Conservation (phyloP, 2,329 filamentous ascomycete species). For the Aspergillus sp. region DNA sequence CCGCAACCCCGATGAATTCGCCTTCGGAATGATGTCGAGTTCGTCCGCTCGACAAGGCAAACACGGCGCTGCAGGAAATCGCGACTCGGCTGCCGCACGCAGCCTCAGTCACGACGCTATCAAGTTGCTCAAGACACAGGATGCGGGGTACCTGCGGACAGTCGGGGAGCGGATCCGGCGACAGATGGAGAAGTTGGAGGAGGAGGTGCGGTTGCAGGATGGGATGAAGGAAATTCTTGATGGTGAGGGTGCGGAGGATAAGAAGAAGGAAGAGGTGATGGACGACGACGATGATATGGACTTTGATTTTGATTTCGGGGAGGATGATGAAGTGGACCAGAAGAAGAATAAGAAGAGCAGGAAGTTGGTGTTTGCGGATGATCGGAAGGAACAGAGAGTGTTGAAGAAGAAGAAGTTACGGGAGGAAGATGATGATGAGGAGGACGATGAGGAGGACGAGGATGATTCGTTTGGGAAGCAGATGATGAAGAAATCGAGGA, state of each 20-base stretch:
- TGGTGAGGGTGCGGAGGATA: constrained; percentile 22
- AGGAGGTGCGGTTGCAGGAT: constrained; percentile 46
- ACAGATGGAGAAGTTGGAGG: constrained; percentile 54
- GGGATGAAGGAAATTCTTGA: constrained; percentile 37
- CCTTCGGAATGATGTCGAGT: constrained; percentile 63
- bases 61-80: constrained; percentile 41
- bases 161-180: constrained; percentile 58
- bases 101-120: constrained; percentile 59
- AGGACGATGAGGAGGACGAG: constrained; percentile 30
- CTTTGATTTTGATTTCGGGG: constrained; percentile 25
- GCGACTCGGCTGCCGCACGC: constrained; percentile 44
- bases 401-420: constrained; percentile 25
- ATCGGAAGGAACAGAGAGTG: constrained; percentile 36
- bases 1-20: constrained; percentile 67
- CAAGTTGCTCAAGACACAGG: constrained; percentile 66
- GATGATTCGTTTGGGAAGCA: constrained; percentile 25
- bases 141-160: constrained; percentile 62
- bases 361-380: constrained; percentile 45
- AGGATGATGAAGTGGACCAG: constrained; percentile 21
- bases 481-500: constrained; percentile 43
- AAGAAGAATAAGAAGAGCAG: constrained; percentile 30
- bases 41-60: constrained; percentile 44
- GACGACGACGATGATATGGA: constrained; percentile 24
- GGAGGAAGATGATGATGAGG: constrained; percentile 25
- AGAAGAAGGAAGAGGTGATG: constrained; percentile 22